phyloP scores from a whole-genome alignment of 2,329 filamentous ascomycete species.

The Paracoccidioides lutzii region DNA sequence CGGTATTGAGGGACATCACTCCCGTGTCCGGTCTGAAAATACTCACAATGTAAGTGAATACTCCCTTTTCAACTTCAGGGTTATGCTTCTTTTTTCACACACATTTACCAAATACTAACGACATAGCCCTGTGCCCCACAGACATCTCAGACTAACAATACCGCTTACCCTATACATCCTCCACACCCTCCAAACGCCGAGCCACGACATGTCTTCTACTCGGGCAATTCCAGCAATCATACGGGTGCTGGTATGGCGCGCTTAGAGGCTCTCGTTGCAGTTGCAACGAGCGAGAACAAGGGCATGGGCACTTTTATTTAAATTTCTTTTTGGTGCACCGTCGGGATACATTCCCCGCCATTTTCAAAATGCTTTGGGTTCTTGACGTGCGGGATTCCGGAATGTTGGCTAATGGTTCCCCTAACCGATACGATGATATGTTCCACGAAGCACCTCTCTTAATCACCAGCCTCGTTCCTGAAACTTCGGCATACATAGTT shows the following conservation, averaged over 20 bases:
- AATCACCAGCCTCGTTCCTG: too few relatives aligned
- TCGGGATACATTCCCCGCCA: too few relatives aligned
- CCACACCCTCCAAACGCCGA: slow-evolving; percentile 13
- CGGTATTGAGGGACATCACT: slow-evolving; percentile 33
- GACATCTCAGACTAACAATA: slow-evolving; percentile 20
- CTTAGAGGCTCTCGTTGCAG: slow-evolving; percentile 38
- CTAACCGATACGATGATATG: too few relatives aligned
- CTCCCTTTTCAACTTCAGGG: slow-evolving; percentile 8
- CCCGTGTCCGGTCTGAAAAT: slow-evolving; percentile 23
- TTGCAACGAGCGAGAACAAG: slow-evolving; percentile 31
- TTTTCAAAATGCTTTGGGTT: too few relatives aligned
- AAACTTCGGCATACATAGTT: too few relatives aligned
- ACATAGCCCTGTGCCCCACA: slow-evolving; percentile 23
- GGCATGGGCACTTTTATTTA: slow-evolving; percentile 1
- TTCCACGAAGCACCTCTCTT: too few relatives aligned
- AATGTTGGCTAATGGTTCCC: too few relatives aligned
- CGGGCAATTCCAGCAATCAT: slow-evolving; percentile 15
- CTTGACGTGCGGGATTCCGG: too few relatives aligned
- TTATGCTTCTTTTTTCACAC: slow-evolving; percentile 9
- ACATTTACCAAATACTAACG: slow-evolving; percentile 13
- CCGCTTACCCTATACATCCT: slow-evolving; percentile 11
- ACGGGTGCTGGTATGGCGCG: slow-evolving; percentile 31
- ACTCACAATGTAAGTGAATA: slow-evolving; percentile 29
- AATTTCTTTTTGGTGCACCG: background rate
- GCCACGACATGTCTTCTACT: slow-evolving; percentile 18